phyloP scores from a whole-genome alignment of 441 rosid genomes.

The Adansonia gregorii region DNA sequence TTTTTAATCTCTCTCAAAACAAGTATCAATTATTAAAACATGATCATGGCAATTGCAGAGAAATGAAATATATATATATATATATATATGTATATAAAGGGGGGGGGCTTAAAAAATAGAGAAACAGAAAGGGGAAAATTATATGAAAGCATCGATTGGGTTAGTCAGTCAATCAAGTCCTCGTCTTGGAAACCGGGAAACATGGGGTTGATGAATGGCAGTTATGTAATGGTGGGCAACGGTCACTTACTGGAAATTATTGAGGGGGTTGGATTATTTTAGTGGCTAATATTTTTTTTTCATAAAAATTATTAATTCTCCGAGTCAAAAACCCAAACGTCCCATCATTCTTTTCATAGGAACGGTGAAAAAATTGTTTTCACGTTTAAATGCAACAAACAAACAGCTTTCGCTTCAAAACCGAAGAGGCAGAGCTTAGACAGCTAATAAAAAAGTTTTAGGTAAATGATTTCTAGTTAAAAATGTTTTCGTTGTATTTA shows the following conservation, averaged over 20 bases:
- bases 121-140: no score
- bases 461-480: neutral
- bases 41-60: neutral
- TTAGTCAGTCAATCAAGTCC: neutral
- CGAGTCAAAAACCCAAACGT: neutral
- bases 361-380: neutral
- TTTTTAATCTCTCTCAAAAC: neutral
- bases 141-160: neutral
- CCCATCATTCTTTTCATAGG: neutral
- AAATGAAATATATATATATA: neutral
- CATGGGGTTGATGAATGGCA: neutral
- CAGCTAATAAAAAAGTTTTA: neutral
- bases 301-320: neutral
- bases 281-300: neutral
- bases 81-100: neutral
- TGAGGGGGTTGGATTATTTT: neutral
- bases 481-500: no score
- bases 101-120: neutral
- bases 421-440: neutral
- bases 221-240: neutral
- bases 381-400: neutral
- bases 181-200: conserved; percentile 9
- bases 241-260: neutral
- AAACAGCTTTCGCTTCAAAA: neutral
- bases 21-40: neutral